These are phyloP conservation scores for Punctularia strigosozonata DNA, from an alignment of 768 basidiomycete genomes.

Conservation along the genomic window DNA sequence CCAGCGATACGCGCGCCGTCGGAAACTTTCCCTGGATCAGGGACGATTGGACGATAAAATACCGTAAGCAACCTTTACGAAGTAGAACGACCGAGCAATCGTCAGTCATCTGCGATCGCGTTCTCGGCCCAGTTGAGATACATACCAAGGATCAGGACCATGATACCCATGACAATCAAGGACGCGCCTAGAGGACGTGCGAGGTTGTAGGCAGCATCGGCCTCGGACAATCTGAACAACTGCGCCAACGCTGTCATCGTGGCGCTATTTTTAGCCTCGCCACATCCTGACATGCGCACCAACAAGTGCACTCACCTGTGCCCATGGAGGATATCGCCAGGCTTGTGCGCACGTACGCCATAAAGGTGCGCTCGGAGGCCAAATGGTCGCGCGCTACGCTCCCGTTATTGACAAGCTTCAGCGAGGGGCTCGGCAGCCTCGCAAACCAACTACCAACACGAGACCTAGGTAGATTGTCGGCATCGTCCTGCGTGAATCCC, in stretches of 20 bases:
- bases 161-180: slow-evolving; percentile 23
- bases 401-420: slow-evolving; percentile 36
- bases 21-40: slow-evolving; percentile 28
- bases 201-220: slow-evolving; percentile 8
- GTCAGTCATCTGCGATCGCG: no score
- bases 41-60: slow-evolving; percentile 27
- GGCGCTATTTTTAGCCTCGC: background rate
- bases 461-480: no score
- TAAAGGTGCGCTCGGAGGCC: slow-evolving; percentile 36
- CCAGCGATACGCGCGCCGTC: slow-evolving; percentile 23
- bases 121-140: no score
- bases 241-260: slow-evolving; percentile 29
- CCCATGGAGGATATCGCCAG: slow-evolving; percentile 36
- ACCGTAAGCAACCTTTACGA: slow-evolving; percentile 21
- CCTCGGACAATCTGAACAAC: slow-evolving; percentile 27
- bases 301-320: slow-evolving; percentile 24
- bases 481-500: no score
- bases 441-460: no score
- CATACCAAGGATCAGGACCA: slow-evolving; percentile 22
- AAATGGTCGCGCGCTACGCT: slow-evolving; percentile 42
- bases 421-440: no score
- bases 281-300: background rate
- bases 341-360: slow-evolving; percentile 41
- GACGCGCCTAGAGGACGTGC: slow-evolving; percentile 35
- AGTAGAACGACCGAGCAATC: background rate